phyloP scores from a whole-genome alignment of 1,284 basidiomycete genomes.

The Anthracocystis panici-leucophaei region DNA sequence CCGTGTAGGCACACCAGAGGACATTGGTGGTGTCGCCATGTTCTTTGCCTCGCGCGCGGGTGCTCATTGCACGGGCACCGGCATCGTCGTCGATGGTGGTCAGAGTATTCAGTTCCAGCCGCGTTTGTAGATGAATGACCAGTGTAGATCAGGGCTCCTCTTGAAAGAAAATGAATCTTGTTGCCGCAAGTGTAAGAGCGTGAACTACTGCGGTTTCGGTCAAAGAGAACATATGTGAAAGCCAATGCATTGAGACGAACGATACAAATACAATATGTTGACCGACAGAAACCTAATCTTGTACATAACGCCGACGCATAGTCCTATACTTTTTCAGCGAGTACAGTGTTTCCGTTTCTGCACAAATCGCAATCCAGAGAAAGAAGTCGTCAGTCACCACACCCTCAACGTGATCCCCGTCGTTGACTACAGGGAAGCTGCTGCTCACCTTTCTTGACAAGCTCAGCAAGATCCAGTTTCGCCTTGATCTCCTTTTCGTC shows the following conservation, averaged over 20 bases:
- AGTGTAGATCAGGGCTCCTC: too few relatives aligned
- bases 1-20: conserved; percentile 77
- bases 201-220: not conserved
- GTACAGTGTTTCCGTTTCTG: conserved; percentile 67
- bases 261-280: conserved; percentile 24
- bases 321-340: conserved; percentile 67
- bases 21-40: conserved; percentile 80
- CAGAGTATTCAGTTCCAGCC: conserved; percentile 64
- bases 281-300: conserved; percentile 14
- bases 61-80: conserved; percentile 80
- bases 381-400: conserved; percentile 1
- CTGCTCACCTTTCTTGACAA: conserved; percentile 62
- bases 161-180: not conserved
- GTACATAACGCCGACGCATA: conserved; percentile 56
- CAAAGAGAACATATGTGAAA: not conserved
- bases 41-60: conserved; percentile 80
- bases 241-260: not conserved
- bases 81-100: conserved; percentile 79
- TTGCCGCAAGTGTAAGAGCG: not conserved
- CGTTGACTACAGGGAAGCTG: not conserved
- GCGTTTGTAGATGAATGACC: conserved; percentile 17
- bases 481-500: conserved; percentile 64
- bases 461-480: conserved; percentile 62
- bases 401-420: too few relatives aligned
- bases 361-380: not conserved